Evolutionary conservation across 2,329 filamentous ascomycete genomes (phyloP).

Genomic region (Penicillium rolfsii): DNA sequence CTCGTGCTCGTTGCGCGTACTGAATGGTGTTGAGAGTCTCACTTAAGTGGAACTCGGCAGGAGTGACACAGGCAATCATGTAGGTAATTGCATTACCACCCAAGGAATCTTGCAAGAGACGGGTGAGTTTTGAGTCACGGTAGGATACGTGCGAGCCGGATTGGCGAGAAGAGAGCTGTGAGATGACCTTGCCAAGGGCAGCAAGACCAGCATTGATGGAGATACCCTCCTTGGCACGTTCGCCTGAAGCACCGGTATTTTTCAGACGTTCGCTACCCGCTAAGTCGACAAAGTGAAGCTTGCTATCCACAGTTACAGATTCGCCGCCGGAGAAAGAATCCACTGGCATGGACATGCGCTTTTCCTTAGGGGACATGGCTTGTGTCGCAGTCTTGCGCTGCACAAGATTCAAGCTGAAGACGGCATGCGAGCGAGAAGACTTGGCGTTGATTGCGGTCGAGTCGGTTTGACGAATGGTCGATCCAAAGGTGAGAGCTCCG

Average conservation of each 20-base stretch:
- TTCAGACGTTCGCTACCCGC: conserved; percentile 96
- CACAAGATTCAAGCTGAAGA: conserved; percentile 92
- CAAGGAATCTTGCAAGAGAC: conserved; percentile 91
- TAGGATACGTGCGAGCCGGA: conserved; percentile 92
- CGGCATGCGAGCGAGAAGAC: conserved; percentile 94
- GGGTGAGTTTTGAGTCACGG: conserved; percentile 94
- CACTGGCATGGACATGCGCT: conserved; percentile 82
- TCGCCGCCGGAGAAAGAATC: conserved; percentile 72
- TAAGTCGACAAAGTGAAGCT: conserved; percentile 96
- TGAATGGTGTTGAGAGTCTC: conserved; percentile 97
- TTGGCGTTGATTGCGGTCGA: conserved; percentile 97
- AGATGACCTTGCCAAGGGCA: conserved; percentile 95
- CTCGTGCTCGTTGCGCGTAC: conserved; percentile 92
- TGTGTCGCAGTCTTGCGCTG: conserved; percentile 65
- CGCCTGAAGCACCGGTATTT: conserved; percentile 93
- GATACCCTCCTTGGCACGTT: conserved; percentile 92
- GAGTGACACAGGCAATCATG: conserved; percentile 98
- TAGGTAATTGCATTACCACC: conserved; percentile 98
- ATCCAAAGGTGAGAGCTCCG: conserved; percentile 87
- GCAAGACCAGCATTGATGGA: conserved; percentile 97
- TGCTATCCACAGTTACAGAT: conserved; percentile 90
- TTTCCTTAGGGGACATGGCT: conserved; percentile 66
- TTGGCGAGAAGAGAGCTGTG: conserved; percentile 89
- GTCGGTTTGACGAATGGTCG: conserved; percentile 92
- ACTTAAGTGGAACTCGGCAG: conserved; percentile 93